phyloP scores from a whole-genome alignment of 139 green algal species.

The Eudorina sp. region DNA sequence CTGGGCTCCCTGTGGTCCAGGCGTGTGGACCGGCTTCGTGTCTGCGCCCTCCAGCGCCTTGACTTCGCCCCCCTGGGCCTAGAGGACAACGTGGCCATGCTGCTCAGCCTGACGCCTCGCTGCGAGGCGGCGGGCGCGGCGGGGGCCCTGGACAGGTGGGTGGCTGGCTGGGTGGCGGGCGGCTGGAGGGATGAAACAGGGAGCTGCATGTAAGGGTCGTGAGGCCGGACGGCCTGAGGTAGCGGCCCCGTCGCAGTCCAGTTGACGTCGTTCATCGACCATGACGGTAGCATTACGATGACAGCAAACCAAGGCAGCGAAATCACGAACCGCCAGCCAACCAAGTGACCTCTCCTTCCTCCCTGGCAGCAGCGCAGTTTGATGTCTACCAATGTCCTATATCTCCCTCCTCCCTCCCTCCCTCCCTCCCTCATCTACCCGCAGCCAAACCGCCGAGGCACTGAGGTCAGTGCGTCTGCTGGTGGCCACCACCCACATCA shows the following conservation, averaged over 20 bases:
- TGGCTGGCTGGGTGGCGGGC: too few relatives aligned
- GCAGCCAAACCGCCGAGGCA: conserved; percentile 19
- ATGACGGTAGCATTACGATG: too few relatives aligned
- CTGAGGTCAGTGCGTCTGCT: conserved; percentile 57
- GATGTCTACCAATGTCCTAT: too few relatives aligned
- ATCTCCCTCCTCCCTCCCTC: neutral
- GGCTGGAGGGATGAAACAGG: too few relatives aligned
- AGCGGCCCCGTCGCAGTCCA: too few relatives aligned
- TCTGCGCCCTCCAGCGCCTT: conserved; percentile 62
- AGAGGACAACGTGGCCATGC: conserved; percentile 87
- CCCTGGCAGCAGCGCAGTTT: neutral
- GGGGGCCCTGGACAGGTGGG: neutral
- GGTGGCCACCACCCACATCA: conserved; percentile 87
- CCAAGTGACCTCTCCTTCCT: neutral
- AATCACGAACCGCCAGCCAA: too few relatives aligned
- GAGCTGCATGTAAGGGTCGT: too few relatives aligned
- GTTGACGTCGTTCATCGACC: too few relatives aligned
- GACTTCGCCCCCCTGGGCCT: conserved; percentile 71
- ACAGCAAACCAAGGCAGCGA: too few relatives aligned
- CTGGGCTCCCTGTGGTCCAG: too few relatives aligned
- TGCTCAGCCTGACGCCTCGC: conserved; percentile 53
- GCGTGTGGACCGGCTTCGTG: conserved; percentile 53
- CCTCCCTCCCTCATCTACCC: too few relatives aligned
- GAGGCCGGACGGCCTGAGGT: too few relatives aligned
- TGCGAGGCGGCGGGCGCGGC: neutral